Evolutionary conservation across 2,329 filamentous ascomycete species (phyloP), one percentile per base, ranked within the genome.

Genomic region (Fusarium nematophilum): DNA sequence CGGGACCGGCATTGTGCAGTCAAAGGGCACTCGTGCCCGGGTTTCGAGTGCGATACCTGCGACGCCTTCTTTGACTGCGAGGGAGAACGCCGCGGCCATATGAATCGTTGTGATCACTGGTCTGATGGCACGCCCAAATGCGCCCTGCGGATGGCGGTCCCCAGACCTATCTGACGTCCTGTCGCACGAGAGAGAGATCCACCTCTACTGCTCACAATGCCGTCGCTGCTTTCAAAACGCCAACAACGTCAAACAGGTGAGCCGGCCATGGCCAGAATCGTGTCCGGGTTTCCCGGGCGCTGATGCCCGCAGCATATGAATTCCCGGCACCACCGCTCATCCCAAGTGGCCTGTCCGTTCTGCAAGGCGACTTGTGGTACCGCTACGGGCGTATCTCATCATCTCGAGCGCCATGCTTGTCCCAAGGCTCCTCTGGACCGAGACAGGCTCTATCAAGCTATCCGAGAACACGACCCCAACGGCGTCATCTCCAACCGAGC

Each of bases 371-470:
- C 8, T 3, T 84, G 76, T 57, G 73, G 78, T 5, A 81, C 81
- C 0, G 83, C 85, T 2, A 84, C 81, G 0, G 86, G 84, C 8
- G 64, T 88, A 3, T 68, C 75, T 0, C 75, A 86, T 68, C 84
- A 89, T 62, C 70, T 89, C 2, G 86, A 90, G 61, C 72, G 66
- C 1, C 81, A 81, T n/a, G 69, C 75, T 1, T 90, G 86, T 50
- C 77, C 78, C 0, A 69, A 69, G 0, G 80, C 83, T 0, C 72
- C 68, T 0, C 33, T 87, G 3, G 78, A 83, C 65, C 81, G 82
- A 5, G 78, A 84, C 8, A 70, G 63, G 5, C 75, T 89, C n/a
- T 82, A 82, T 67, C 57, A 65, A 1, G 67, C 77, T 11, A 71
- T 88, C 9, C 78, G 77, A 2, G 52, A 65, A 14, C 74, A 76